phyloP scores from a whole-genome alignment of 2,329 filamentous ascomycete species.

The Aspergillus sp. region DNA sequence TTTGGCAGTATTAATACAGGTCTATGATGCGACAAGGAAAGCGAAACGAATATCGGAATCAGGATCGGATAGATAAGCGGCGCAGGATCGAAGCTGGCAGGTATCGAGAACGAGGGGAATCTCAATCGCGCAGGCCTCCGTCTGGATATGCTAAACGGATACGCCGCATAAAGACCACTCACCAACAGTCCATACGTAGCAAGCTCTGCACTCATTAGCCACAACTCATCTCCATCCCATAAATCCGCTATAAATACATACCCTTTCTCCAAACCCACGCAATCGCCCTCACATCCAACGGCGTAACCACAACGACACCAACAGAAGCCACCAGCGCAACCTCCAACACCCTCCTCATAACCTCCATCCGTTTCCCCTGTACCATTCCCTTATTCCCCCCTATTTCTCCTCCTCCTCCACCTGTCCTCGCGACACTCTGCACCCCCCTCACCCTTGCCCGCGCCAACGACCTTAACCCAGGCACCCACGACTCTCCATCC shows the following conservation, averaged over 20 bases:
- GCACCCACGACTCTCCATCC: slow-evolving; percentile 22
- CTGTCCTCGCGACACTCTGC: slow-evolving; percentile 24
- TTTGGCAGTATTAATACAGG: slow-evolving; percentile 64
- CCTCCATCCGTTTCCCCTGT: slow-evolving; percentile 29
- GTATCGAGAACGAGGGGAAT: slow-evolving; percentile 53
- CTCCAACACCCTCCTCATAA: slow-evolving; percentile 47
- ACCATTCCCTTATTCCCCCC: slow-evolving; percentile 17
- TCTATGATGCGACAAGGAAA: slow-evolving; percentile 62
- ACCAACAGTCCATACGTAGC: slow-evolving; percentile 25
- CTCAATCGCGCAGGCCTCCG: slow-evolving; percentile 22
- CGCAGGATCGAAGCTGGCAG: slow-evolving; percentile 79
- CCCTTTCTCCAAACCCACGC: slow-evolving; percentile 35
- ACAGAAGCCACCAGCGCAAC: slow-evolving; percentile 49
- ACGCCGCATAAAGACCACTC: slow-evolving; percentile 34
- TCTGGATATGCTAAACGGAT: slow-evolving; percentile 52
- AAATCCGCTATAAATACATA: slow-evolving; percentile 12
- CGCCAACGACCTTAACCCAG: slow-evolving; percentile 21
- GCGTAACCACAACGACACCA: slow-evolving; percentile 37
- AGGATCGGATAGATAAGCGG: slow-evolving; percentile 79
- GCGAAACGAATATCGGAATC: slow-evolving; percentile 67
- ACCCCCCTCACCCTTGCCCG: slow-evolving; percentile 21
- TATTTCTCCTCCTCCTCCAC: slow-evolving; percentile 21
- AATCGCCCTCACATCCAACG: slow-evolving; percentile 22
- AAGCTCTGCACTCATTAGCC: slow-evolving; percentile 26
- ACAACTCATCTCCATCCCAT: not conserved